Percentiles rank a stretch among this genome's conserved stretches.
Evolutionary conservation across 2,329 filamentous ascomycete species (phyloP).

Genomic region (Fusarium sterilihyphosum): DNA sequence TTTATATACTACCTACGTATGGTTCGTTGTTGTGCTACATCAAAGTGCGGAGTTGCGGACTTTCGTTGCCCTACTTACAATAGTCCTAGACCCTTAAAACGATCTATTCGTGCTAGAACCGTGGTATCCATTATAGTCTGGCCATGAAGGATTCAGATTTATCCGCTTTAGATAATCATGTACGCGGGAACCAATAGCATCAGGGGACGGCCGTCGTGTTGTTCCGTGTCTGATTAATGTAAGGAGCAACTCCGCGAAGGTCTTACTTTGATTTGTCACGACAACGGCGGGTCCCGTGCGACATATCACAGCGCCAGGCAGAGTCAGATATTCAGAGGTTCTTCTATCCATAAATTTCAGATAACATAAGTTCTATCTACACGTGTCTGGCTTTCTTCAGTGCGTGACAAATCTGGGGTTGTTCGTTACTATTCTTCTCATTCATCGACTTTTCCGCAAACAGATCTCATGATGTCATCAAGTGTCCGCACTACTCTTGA

Average conservation of each 20-base stretch:
- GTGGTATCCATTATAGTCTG: not conserved
- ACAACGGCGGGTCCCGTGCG: not conserved
- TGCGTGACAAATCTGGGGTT: not conserved
- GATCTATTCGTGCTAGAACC: not conserved
- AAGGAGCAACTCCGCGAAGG: not conserved
- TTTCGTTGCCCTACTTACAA: not conserved
- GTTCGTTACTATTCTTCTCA: not conserved
- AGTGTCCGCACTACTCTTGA: not conserved
- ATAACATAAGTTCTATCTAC: not conserved
- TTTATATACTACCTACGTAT: not conserved
- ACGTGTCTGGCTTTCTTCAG: not conserved
- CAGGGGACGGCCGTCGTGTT: not conserved
- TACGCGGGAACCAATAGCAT: not conserved
- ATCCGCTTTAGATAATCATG: not conserved
- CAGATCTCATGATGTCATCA: not conserved
- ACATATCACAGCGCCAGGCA: too few species aligned
- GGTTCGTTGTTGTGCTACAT: not conserved
- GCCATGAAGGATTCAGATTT: not conserved
- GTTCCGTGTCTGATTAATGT: not conserved
- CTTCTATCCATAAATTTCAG: not conserved
- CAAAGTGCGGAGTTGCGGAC: not conserved
- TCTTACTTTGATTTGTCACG: not conserved
- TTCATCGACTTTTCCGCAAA: not conserved
- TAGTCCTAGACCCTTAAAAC: not conserved
- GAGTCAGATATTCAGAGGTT: too few species aligned